Evolutionary conservation across 2,329 filamentous ascomycete genomes (phyloP).

Genomic region (Calonectria ilicicola): DNA sequence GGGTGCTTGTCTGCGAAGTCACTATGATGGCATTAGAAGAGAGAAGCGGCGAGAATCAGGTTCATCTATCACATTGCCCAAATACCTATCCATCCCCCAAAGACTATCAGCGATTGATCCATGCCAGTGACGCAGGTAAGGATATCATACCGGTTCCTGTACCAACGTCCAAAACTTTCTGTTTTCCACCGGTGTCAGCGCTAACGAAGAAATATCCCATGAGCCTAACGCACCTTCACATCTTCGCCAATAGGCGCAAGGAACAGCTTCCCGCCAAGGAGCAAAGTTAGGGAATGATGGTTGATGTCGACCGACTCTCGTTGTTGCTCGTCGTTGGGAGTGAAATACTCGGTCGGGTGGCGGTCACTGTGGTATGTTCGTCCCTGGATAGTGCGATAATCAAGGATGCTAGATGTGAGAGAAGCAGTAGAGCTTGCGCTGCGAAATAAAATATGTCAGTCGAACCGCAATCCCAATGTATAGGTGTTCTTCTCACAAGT

Average conservation of each 20-base stretch:
- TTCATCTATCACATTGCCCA: slow-evolving; percentile 17
- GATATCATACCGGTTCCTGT: slow-evolving; percentile 1
- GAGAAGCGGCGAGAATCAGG: not conserved
- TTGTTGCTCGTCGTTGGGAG: slow-evolving; percentile 24
- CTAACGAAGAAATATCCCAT: not conserved
- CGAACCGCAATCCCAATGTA: not conserved
- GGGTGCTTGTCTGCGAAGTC: slow-evolving; percentile 24
- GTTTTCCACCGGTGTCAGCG: not conserved
- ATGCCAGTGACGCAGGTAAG: too few relatives aligned
- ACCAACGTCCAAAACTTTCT: slow-evolving; percentile 18
- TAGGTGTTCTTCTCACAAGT: not conserved
- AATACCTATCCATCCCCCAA: not conserved
- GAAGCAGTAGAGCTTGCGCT: slow-evolving; percentile 24
- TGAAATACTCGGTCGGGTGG: slow-evolving; percentile 20
- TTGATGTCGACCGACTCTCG: slow-evolving; percentile 24
- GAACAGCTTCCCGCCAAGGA: slow-evolving; percentile 18
- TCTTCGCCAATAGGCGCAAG: slow-evolving; percentile 1
- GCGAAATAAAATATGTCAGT: not conserved
- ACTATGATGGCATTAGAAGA: not conserved
- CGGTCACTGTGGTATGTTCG: slow-evolving; percentile 25
- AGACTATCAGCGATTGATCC: not conserved
- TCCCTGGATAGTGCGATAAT: slow-evolving; percentile 22
- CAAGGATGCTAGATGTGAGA: slow-evolving; percentile 21
- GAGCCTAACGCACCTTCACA: not conserved
- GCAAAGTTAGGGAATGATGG: slow-evolving; percentile 21